Base-by-base conservation (phyloP, 495 filamentous ascomycete genomes). In the Trichoderma virens region DNA sequence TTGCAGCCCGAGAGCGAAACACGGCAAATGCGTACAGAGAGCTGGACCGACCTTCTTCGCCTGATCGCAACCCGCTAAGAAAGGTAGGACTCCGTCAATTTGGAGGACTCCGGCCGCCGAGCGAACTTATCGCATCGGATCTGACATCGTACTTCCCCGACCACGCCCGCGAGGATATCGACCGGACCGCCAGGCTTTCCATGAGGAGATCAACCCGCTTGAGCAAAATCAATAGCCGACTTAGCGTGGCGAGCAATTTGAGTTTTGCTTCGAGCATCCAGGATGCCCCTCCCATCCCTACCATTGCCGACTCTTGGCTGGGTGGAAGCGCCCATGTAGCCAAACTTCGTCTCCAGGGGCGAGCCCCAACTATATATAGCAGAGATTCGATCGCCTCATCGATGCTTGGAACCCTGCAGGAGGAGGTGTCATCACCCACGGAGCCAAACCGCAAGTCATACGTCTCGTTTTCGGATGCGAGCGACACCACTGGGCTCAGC, bases 91-190 rank as follows among this genome's bases (percentile, higher is more conserved):
- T 85, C 23, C 76, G 81, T 61, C 82, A 80, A 63, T 97, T 97
- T 80, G 91, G 95, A 70, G 94, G 95, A 61, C 85, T 92, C 64
- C 80, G 94, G 70, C 94, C 94, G 20, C 95, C 95, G 3, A 97
- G 92, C 73, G 95, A 98, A 77, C 82, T 99, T 78, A 98, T 99
- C 70, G 94, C 93, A 59, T 92, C 92, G 31, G 94, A 99, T 72
- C 82, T 98, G 45, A 90, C 89, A 14, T 93, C 93, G 7, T 99
- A 97, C 78, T 99, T 99, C 83, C 94, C 94, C 2, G 93, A 96
- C 68, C 92, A 97, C 70, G 87, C 91, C 41, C 85, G 89, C 61
- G 91, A 96, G 71, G 90, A 92, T 64, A 95, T 99, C 66, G 95
- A 97, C 70, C 85, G 91, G 69, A 97, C 94, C 0, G 91, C 96